Conservation (phyloP, 805 yeast species). For the Yarrowia keelungensis region DNA sequence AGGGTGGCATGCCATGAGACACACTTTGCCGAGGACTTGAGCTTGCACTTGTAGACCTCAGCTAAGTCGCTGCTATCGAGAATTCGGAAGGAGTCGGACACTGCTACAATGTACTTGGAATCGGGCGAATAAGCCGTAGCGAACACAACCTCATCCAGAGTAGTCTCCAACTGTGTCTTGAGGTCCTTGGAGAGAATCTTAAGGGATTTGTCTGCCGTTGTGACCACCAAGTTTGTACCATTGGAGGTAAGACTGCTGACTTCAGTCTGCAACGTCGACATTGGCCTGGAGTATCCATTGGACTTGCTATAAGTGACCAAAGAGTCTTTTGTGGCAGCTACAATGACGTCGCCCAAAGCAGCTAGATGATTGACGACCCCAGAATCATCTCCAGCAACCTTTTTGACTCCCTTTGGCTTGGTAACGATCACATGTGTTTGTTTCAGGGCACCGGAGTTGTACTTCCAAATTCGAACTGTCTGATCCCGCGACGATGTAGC, state of each 20-base stretch:
- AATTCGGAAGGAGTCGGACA: slow-evolving; percentile 45
- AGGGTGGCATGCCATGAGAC: slow-evolving; percentile 47
- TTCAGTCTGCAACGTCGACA: slow-evolving; percentile 42
- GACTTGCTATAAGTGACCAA: slow-evolving; percentile 44
- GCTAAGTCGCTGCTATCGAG: slow-evolving; percentile 48
- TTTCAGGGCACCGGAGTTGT: slow-evolving; percentile 43
- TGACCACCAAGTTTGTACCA: background rate
- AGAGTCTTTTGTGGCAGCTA: slow-evolving; percentile 37
- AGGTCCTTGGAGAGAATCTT: slow-evolving; percentile 43
- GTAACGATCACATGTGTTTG: slow-evolving; percentile 47
- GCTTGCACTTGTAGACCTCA: slow-evolving; percentile 40
- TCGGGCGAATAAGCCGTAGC: slow-evolving; percentile 46
- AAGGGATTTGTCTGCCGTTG: slow-evolving; percentile 42
- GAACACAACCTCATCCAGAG: slow-evolving; percentile 41
- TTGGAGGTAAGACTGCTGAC: slow-evolving; percentile 49
- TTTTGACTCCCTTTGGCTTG: slow-evolving; percentile 42
- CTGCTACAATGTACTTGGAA: slow-evolving; percentile 45
- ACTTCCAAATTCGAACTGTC: slow-evolving; percentile 52
- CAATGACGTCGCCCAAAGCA: background rate
- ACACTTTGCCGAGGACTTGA: slow-evolving; percentile 37
- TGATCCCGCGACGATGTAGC: slow-evolving; percentile 49
- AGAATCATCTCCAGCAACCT: slow-evolving; percentile 41
- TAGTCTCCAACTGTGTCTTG: slow-evolving; percentile 39
- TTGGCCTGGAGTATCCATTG: slow-evolving; percentile 43
- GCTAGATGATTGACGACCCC: slow-evolving; percentile 11